Evolutionary conservation across 768 basidiomycete species (phyloP).

Genomic region (Trametes meyenii): DNA sequence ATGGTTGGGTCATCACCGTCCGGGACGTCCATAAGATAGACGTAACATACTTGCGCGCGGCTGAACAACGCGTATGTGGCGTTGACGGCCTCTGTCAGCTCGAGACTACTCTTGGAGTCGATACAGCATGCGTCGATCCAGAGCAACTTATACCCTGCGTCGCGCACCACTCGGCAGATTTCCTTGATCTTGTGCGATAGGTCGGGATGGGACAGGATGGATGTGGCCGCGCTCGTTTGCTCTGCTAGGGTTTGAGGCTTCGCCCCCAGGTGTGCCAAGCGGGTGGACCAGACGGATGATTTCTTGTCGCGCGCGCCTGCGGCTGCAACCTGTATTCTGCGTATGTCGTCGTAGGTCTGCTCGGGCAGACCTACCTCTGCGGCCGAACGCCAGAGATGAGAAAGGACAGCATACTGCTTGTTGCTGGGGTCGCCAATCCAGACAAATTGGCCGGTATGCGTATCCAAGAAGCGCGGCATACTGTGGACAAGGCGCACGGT

Average conservation of each 20-base stretch:
- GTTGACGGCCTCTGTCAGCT: not conserved
- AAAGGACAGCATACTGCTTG: not conserved
- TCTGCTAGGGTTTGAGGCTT: no score
- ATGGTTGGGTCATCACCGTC: not conserved
- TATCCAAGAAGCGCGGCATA: constrained; percentile 1
- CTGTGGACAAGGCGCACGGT: not conserved
- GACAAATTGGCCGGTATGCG: not conserved
- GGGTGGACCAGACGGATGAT: no score
- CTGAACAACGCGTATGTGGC: not conserved
- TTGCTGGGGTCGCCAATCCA: not conserved
- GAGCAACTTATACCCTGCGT: not conserved
- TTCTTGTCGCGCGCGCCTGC: not conserved
- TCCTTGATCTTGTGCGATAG: not conserved
- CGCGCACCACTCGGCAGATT: not conserved
- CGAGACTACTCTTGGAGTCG: not conserved
- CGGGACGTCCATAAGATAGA: not conserved
- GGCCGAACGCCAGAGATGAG: not conserved
- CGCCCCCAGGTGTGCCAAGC: no score
- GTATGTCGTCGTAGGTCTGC: constrained; percentile 3
- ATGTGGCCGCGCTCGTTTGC: not conserved
- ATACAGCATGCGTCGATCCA: constrained; percentile 9
- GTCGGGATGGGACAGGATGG: not conserved
- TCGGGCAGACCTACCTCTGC: not conserved
- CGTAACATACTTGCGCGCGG: not conserved
- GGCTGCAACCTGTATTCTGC: not conserved